These are phyloP conservation scores for Ceratonia siliqua DNA, from an alignment of 306 rosid genomes.

Conservation along the genomic window DNA sequence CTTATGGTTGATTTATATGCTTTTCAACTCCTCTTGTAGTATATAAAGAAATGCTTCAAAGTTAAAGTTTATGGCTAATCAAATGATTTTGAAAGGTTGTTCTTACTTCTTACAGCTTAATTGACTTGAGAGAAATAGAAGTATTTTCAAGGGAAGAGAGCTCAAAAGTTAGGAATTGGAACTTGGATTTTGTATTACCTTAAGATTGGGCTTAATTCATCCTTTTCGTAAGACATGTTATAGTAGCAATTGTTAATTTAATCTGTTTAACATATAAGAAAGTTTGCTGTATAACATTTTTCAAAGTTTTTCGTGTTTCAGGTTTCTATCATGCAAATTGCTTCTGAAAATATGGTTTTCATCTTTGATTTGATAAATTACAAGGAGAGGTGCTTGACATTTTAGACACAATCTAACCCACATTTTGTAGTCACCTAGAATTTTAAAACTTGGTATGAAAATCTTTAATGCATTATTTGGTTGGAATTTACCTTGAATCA, in stretches of 20 bases:
- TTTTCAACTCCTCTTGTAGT: slow-evolving; percentile 19
- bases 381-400: slow-evolving; percentile 59
- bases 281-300: too few species aligned
- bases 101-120: background rate
- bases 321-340: slow-evolving; percentile 98
- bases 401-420: slow-evolving; percentile 67
- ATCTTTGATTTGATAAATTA: slow-evolving; percentile 83
- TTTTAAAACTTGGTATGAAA: slow-evolving; percentile 86
- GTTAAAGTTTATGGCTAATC: background rate
- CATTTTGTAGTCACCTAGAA: slow-evolving; percentile 74
- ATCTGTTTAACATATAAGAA: background rate
- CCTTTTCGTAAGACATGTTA: background rate
- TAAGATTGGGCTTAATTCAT: background rate
- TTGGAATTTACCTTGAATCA: background rate
- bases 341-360: slow-evolving; percentile 74
- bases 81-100: background rate
- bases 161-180: background rate
- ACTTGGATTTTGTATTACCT: background rate
- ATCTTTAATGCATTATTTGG: slow-evolving; percentile 15
- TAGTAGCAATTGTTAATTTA: background rate
- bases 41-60: slow-evolving; percentile 3
- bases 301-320: slow-evolving; percentile 56
- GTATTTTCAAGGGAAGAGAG: background rate
- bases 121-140: background rate
- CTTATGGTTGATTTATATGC: slow-evolving; percentile 19